Base-by-base conservation (phyloP, 2,329 filamentous ascomycete species). In the Cryoendolithus antarcticus region DNA sequence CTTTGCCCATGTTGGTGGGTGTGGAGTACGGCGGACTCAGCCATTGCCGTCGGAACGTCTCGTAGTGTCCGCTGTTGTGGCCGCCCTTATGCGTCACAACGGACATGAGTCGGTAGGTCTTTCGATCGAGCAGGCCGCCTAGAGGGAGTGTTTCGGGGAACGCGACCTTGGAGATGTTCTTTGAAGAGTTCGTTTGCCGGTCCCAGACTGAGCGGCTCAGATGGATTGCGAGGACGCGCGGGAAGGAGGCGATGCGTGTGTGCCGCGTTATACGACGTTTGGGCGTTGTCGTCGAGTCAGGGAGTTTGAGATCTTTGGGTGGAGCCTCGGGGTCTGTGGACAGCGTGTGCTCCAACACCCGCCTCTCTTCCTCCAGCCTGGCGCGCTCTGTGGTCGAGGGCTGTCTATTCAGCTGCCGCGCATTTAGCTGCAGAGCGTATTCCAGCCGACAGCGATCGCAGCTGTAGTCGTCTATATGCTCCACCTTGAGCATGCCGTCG, bases 41-140 rank as follows among this genome's bases (percentile, higher is more conserved):
- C 42, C 84, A 81, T 60, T 96, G 91, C 30, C 91, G 75, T 28
- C 91, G 75, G 60, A 96, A 96, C 1, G 86, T 89, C 60, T 98
- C 91, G 63, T 98, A 98, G 57, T 98, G 91, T 1, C 91, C 91
- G 52, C 86, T 94, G 55, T 94, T 81, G 58, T 98, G 91, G 45
- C 84, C 93, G 30, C 91, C 91, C 54, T 93, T 93, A 58, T 98
- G 91, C 13, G 85, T 93, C 29, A 98, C 86, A 29, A 93, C 75
- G 9, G 82, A 86, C 0, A 93, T 72, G 4, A 98, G 69, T 52
- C 80, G 85, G 62, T 95, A 98, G 56, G 75, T 81, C 47, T 78
- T 82, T 53, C 82, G 78, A 41, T 82, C 74, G 32, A 91, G 63
- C 15, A 96, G 66, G 1, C 86, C 78, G 1, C 91, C 91, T 3